Evolutionary conservation across 208 protist species (phyloP).

Genomic region (Plasmodiophora brassicae): DNA sequence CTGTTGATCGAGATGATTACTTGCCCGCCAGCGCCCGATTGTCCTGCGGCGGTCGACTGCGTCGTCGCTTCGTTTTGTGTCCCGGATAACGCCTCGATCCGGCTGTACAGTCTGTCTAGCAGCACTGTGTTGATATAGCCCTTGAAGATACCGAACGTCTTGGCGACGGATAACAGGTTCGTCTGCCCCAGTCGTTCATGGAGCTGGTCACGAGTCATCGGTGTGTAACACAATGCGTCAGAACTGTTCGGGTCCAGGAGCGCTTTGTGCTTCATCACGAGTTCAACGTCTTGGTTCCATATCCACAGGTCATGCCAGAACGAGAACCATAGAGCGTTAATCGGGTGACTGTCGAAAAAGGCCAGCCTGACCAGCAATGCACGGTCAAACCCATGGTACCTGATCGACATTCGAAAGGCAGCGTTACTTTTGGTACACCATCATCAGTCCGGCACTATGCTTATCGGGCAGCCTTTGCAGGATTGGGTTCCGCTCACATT

Average conservation of each 20-base stretch:
- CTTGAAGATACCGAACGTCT: neutral
- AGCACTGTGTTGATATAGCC: neutral
- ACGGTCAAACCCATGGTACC: neutral
- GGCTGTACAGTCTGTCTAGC: neutral
- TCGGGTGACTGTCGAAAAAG: slow-evolving; percentile 2
- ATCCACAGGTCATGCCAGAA: slow-evolving; percentile 29
- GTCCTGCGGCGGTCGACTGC: neutral
- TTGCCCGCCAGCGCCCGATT: neutral
- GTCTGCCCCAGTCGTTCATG: neutral
- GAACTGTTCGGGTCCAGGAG: neutral
- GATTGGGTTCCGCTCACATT: neutral
- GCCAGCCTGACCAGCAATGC: neutral
- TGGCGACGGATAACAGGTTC: neutral
- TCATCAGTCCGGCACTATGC: neutral
- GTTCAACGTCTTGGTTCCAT: slow-evolving; percentile 4
- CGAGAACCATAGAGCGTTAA: neutral
- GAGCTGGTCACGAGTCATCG: neutral
- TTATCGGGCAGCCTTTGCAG: neutral
- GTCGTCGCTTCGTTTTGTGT: neutral
- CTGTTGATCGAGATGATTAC: neutral
- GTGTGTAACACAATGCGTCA: neutral
- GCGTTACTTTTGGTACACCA: slow-evolving; percentile 13
- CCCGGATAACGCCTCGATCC: neutral
- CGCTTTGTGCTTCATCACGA: neutral
- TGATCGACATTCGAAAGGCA: neutral